Percentiles rank a stretch among this genome's conserved stretches.
Evolutionary conservation across 2,329 filamentous ascomycete genomes (phyloP).

Genomic region (Nigrograna mackinnonii): DNA sequence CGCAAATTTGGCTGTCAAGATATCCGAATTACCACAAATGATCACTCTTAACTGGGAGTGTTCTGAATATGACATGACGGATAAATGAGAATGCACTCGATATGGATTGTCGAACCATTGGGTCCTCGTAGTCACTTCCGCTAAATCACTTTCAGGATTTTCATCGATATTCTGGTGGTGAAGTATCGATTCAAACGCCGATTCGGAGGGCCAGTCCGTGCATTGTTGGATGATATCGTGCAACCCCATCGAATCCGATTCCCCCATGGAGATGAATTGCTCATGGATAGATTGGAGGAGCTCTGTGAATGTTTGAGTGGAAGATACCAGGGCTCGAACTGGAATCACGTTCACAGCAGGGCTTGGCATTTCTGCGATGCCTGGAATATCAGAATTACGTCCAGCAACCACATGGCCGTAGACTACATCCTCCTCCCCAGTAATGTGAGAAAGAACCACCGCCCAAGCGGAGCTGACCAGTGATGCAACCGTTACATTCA

Average conservation of each 20-base stretch:
- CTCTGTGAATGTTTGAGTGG: neutral
- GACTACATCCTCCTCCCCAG: constrained; percentile 24
- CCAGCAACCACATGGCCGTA: constrained; percentile 24
- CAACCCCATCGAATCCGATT: constrained; percentile 7
- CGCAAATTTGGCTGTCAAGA: too few species aligned
- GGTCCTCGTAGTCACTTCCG: neutral
- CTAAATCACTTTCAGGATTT: neutral
- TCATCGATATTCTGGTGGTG: neutral
- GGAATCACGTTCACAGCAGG: constrained; percentile 40
- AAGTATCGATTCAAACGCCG: neutral
- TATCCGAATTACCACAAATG: neutral
- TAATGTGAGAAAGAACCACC: constrained; percentile 28
- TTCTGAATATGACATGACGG: neutral
- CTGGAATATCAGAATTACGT: constrained; percentile 19
- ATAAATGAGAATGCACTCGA: neutral
- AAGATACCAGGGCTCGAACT: constrained; percentile 26
- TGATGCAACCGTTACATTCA: constrained; percentile 30
- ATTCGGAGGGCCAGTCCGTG: constrained; percentile 9
- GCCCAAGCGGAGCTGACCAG: constrained; percentile 46
- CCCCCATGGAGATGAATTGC: constrained; percentile 36
- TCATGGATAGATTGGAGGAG: constrained; percentile 23
- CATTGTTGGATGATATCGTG: constrained; percentile 7
- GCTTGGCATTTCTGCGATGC: constrained; percentile 17
- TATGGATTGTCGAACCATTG: neutral
- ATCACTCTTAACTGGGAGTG: neutral